Base-by-base conservation (phyloP, 495 filamentous ascomycete genomes). In the Penicillium verhagenii region DNA sequence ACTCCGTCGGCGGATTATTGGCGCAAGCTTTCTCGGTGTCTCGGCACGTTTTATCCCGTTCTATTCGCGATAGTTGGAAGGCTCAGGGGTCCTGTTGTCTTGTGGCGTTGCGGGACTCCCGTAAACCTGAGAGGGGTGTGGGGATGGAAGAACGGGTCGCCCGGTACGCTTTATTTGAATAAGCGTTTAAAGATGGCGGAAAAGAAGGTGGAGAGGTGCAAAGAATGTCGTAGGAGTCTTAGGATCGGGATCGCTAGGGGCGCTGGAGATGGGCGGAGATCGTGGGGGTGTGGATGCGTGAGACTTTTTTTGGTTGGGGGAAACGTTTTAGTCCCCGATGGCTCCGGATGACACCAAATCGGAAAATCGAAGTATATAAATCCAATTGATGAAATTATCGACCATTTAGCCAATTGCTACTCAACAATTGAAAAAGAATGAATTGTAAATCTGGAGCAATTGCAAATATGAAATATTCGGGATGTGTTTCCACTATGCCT, bases 91-190 rank as follows among this genome's bases (percentile, higher is more conserved):
- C 11, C 10, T 48, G n/a, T n/a, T 35, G 26, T 48, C 26, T 24
- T 26, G 42, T 45, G 42, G 42, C 42, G 42, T n/a, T 45, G 42
- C 42, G 42, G 42, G 42, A 28, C 20, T 43, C 19, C 42, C 42
- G 42, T 44, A 26, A n/a, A 13, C 16, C 6, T 35, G 29, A 35
- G 13, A 14, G 21, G 42, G 20, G 40, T 44, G 42, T 44, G 42
- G 42, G 42, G 28, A 48, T 48, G 29, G 45, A 21, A 45, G 11
- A 13, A 28, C 14, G 3, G 42, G 4, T 24, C n/a, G 21, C 11
- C 23, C 20, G 42, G 11, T 35, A 14, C 14, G 13, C 14, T 35
- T 6, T 13, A 16, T 35, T 13, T 14, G 14, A 35, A n/a, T 4
- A n/a, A 14, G 11, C 13, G 33, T 1, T 35, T 35, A 4, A 35